Percentiles rank a stretch among this genome's conserved stretches.
phyloP scores from a whole-genome alignment of 495 filamentous ascomycete species.

The Xylaria curta region DNA sequence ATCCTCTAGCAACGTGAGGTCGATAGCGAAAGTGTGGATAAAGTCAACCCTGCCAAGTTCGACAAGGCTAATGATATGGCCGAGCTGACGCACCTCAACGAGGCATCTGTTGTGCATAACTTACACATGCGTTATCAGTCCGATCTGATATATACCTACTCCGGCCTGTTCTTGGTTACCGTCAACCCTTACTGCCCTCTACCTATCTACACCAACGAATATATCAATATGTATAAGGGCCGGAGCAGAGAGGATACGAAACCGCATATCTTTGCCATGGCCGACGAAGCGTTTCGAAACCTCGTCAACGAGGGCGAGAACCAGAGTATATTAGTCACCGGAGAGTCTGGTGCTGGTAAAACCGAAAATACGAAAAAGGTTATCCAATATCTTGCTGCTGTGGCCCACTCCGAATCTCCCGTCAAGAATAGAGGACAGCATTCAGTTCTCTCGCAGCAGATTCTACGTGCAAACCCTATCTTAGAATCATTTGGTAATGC shows the following conservation, averaged over 20 bases:
- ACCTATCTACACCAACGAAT: slow-evolving; percentile 95
- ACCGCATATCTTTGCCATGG: slow-evolving; percentile 97
- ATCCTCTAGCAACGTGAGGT: slow-evolving; percentile 78
- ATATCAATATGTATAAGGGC: slow-evolving; percentile 95
- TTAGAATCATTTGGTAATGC: slow-evolving; percentile 98
- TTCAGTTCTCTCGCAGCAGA: slow-evolving; percentile 94
- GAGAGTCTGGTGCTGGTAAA: slow-evolving; percentile 98
- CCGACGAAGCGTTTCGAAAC: slow-evolving; percentile 96
- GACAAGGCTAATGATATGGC: slow-evolving; percentile 99
- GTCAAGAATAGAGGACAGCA: slow-evolving; percentile 69
- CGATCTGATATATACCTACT: slow-evolving; percentile 98
- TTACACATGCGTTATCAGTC: slow-evolving; percentile 91
- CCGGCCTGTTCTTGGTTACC: slow-evolving; percentile 93
- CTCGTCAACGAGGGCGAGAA: slow-evolving; percentile 94
- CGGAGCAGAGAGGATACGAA: slow-evolving; percentile 89
- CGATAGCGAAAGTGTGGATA: slow-evolving; percentile 85
- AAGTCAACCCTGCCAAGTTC: slow-evolving; percentile 99
- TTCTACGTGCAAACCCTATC: slow-evolving; percentile 95
- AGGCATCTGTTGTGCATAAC: slow-evolving; percentile 97
- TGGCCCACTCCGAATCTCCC: slow-evolving; percentile 82
- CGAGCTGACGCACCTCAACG: slow-evolving; percentile 95
- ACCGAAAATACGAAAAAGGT: slow-evolving; percentile 99
- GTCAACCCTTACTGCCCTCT: slow-evolving; percentile 96
- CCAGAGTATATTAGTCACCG: slow-evolving; percentile 97
- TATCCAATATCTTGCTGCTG: slow-evolving; percentile 96